phyloP scores from a whole-genome alignment of 2,329 filamentous ascomycete genomes.

The Tolypocladium inflatum region DNA sequence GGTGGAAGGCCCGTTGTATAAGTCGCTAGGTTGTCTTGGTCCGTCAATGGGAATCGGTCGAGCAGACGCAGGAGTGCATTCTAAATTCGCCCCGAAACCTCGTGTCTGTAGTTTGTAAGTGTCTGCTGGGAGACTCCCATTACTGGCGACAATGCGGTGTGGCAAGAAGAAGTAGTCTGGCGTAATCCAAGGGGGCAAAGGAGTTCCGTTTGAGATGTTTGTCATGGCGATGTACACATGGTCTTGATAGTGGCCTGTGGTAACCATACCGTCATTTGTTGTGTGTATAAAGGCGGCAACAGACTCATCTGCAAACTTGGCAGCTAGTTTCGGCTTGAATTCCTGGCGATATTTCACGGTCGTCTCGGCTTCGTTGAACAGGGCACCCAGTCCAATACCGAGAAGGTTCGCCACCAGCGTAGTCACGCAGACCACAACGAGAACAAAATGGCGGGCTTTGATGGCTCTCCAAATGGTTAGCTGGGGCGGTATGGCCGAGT shows the following conservation, averaged over 20 bases:
- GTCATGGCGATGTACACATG: conserved; percentile 26
- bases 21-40: no score
- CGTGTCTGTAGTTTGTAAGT: conserved; percentile 10
- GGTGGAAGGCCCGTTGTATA: no score
- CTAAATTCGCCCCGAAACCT: conserved; percentile 15
- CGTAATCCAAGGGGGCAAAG: conserved; percentile 41
- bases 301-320: neutral
- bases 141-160: conserved; percentile 13
- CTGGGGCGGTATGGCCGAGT: conserved; percentile 47
- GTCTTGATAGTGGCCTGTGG: neutral
- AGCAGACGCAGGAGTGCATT: conserved; percentile 10
- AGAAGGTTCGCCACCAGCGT: conserved; percentile 43
- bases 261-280: neutral
- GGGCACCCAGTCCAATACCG: conserved; percentile 37
- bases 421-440: conserved; percentile 36
- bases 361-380: conserved; percentile 32
- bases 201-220: conserved; percentile 32
- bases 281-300: neutral
- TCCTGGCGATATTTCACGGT: neutral
- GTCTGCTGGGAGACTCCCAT: neutral
- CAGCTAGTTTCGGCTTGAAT: neutral
- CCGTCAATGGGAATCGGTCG: neutral
- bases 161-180: conserved; percentile 36
- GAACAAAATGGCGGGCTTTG: conserved; percentile 30
- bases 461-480: conserved; percentile 36